Evolutionary conservation across 495 filamentous ascomycete species (phyloP).

Genomic region (Podospora australis): DNA sequence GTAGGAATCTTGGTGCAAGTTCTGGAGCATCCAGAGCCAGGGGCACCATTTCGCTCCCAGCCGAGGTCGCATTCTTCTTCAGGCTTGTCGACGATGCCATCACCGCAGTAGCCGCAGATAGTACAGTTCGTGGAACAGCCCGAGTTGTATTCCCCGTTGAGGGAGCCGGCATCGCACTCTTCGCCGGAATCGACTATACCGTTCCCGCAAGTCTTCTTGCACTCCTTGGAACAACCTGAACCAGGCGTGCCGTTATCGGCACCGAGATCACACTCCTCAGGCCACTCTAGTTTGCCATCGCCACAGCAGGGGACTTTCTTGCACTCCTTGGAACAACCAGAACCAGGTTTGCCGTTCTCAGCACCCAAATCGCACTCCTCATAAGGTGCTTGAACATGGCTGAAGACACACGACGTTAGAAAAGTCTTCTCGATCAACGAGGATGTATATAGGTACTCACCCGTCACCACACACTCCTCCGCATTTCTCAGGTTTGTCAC

Average conservation of each 20-base stretch:
- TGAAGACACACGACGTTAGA: conserved; percentile 5
- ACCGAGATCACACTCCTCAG: conserved; percentile 14
- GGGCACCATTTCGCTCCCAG: conserved; percentile 16
- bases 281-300: conserved; percentile 10
- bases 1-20: conserved; percentile 10
- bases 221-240: conserved; percentile 11
- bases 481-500: not conserved
- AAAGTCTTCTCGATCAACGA: not conserved
- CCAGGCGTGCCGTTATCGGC: conserved; percentile 7
- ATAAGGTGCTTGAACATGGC: conserved; percentile 5
- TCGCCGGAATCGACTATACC: conserved; percentile 13
- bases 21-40: conserved; percentile 7
- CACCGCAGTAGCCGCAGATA: conserved; percentile 20
- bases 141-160: conserved; percentile 14
- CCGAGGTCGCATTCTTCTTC: conserved; percentile 17
- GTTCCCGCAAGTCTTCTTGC: conserved; percentile 12
- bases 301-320: conserved; percentile 11
- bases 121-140: conserved; percentile 15
- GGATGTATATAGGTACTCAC: not conserved
- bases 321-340: conserved; percentile 11
- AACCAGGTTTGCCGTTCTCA: conserved; percentile 9
- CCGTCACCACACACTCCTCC: conserved; percentile 13
- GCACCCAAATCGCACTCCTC: conserved; percentile 14
- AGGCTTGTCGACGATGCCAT: conserved; percentile 11
- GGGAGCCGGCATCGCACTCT: conserved; percentile 15